A percentile compares a stretch with the other conserved stretches of the same genome.
Evolutionary conservation across 352 stramenopile genomes (phyloP).

Genomic region (Globisporangium radiosum): DNA sequence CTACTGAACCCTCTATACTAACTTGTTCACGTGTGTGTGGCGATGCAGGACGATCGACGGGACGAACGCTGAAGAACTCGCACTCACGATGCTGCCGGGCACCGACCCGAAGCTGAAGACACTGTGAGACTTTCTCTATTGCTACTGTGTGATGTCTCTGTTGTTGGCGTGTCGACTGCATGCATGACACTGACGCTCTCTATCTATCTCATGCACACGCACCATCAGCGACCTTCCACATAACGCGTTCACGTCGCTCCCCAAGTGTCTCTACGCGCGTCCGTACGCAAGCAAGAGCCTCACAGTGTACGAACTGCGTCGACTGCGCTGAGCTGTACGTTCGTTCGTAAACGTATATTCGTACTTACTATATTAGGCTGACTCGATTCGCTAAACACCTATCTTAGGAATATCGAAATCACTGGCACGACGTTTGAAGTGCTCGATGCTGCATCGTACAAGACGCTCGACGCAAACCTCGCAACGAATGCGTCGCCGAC

Average conservation of each 20-base stretch:
- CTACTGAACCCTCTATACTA: background rate
- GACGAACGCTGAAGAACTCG: constrained; percentile 16
- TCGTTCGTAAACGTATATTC: background rate
- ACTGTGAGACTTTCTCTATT: constrained; percentile 4
- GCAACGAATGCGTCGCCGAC: background rate
- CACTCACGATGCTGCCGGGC: constrained; percentile 8
- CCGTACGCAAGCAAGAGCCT: constrained; percentile 13
- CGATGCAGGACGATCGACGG: constrained; percentile 13
- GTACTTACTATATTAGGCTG: background rate
- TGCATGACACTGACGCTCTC: background rate
- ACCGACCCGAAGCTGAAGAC: constrained; percentile 1
- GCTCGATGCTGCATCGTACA: constrained; percentile 4
- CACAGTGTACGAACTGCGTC: constrained; percentile 14
- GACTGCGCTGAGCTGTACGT: background rate
- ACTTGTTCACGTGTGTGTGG: background rate
- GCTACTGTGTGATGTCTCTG: background rate
- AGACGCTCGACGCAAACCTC: constrained; percentile 8
- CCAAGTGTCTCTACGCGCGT: constrained; percentile 24
- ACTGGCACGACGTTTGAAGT: constrained; percentile 11
- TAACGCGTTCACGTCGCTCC: constrained; percentile 19
- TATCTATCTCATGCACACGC: background rate
- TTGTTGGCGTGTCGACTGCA: no score
- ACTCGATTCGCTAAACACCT: background rate
- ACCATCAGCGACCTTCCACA: constrained; percentile 14
- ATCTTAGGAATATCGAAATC: constrained; percentile 8